Conservation (phyloP, 805 yeast genomes). For the Yarrowia porcina region DNA sequence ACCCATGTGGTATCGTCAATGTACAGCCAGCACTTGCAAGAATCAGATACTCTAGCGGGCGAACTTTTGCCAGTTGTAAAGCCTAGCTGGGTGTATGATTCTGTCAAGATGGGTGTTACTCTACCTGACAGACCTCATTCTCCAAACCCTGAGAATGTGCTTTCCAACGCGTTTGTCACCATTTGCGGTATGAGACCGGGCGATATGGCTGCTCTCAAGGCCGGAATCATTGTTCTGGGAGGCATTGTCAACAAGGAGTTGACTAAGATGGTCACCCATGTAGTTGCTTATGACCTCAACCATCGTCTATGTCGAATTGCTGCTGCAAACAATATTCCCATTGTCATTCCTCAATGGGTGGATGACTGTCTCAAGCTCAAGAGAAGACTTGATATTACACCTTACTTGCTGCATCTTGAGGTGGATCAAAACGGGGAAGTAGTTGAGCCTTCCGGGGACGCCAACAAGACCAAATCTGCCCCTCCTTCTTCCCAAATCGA, state of each 20-base stretch:
- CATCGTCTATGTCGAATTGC: slow-evolving; percentile 48
- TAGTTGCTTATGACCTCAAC: slow-evolving; percentile 51
- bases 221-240: slow-evolving; percentile 70
- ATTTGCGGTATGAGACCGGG: slow-evolving; percentile 55
- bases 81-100: slow-evolving; percentile 57
- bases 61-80: slow-evolving; percentile 64
- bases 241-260: slow-evolving; percentile 65
- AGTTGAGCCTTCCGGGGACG: neutral
- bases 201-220: slow-evolving; percentile 64
- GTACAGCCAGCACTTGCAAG: slow-evolving; percentile 1
- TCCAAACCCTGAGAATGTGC: slow-evolving; percentile 65
- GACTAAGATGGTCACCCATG: slow-evolving; percentile 73
- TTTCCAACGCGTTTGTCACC: slow-evolving; percentile 61
- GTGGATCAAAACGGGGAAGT: slow-evolving; percentile 5
- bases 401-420: slow-evolving; percentile 44
- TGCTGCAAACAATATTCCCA: slow-evolving; percentile 36
- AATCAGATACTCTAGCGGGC: slow-evolving; percentile 19
- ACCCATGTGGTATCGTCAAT: slow-evolving; percentile 8
- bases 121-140: slow-evolving; percentile 58
- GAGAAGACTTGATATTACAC: slow-evolving; percentile 49
- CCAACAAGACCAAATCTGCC: neutral
- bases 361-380: slow-evolving; percentile 61
- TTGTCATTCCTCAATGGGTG: slow-evolving; percentile 79
- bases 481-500: slow-evolving; percentile 2
- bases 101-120: slow-evolving; percentile 43